Conservation (phyloP, 1,284 basidiomycete genomes). For the Pseudozyma sp. region DNA sequence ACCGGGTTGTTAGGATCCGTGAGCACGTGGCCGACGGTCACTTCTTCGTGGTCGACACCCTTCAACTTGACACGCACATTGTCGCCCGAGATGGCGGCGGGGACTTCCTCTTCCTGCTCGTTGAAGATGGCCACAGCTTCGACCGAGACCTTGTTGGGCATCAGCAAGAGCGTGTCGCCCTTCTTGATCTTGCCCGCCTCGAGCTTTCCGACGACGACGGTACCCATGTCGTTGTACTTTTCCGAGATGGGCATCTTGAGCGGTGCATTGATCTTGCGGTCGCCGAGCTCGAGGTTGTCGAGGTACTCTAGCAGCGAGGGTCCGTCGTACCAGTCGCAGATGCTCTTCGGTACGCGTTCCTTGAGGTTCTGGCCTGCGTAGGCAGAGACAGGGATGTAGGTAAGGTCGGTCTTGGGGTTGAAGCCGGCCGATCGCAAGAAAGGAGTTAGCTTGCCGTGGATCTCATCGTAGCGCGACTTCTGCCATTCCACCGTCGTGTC, state of each 20-base stretch:
- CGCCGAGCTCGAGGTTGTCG: slow-evolving; percentile 62
- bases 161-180: slow-evolving; percentile 62
- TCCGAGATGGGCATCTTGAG: slow-evolving; percentile 68
- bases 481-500: slow-evolving; percentile 66
- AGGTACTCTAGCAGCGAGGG: slow-evolving; percentile 61
- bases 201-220: slow-evolving; percentile 67
- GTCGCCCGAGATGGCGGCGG: slow-evolving; percentile 68
- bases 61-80: slow-evolving; percentile 68
- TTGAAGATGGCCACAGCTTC: slow-evolving; percentile 65
- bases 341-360: slow-evolving; percentile 58
- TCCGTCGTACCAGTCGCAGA: slow-evolving; percentile 65
- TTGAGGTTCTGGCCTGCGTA: slow-evolving; percentile 67
- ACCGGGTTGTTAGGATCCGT: slow-evolving; percentile 63
- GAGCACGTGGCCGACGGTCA: slow-evolving; percentile 63
- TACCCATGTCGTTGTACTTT: slow-evolving; percentile 69
- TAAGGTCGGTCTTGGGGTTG: slow-evolving; percentile 68
- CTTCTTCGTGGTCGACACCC: slow-evolving; percentile 66
- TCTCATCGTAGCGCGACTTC: slow-evolving; percentile 66
- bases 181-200: slow-evolving; percentile 66
- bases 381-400: slow-evolving; percentile 67
- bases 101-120: slow-evolving; percentile 67
- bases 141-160: slow-evolving; percentile 64
- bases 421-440: slow-evolving; percentile 65
- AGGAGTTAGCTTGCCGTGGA: slow-evolving; percentile 63
- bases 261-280: slow-evolving; percentile 65